Evolutionary conservation across 768 basidiomycete species (phyloP).

Genomic region (Boletus subparvulus): DNA sequence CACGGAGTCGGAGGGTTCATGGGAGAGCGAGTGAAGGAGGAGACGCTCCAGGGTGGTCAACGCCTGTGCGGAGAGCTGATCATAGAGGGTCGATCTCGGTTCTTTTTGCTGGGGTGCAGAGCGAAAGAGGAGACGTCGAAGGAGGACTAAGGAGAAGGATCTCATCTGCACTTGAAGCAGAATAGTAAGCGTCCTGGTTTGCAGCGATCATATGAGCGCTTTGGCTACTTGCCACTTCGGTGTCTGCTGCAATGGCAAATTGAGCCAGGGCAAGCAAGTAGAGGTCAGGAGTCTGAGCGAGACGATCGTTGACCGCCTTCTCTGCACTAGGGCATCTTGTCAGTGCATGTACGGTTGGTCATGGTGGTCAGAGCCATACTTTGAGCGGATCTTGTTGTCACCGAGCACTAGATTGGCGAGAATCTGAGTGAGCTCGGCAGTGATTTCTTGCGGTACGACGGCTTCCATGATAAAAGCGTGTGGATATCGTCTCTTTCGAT

Average conservation of each 20-base stretch:
- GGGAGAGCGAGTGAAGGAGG: conserved; percentile 64
- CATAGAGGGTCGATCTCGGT: conserved; percentile 64
- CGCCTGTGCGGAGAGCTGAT: conserved; percentile 67
- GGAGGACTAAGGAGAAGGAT: conserved; percentile 78
- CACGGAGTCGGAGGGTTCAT: conserved; percentile 59
- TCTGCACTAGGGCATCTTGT: conserved; percentile 54
- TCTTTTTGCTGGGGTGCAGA: conserved; percentile 41
- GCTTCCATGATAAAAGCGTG: conserved; percentile 25
- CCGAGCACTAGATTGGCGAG: conserved; percentile 82
- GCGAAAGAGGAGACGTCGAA: conserved; percentile 77
- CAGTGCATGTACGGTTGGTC: background rate
- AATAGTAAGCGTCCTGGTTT: conserved; percentile 5
- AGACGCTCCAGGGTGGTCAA: conserved; percentile 69
- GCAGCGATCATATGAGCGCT: background rate
- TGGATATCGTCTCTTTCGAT: background rate
- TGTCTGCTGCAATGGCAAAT: conserved; percentile 74
- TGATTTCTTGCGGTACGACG: conserved; percentile 59
- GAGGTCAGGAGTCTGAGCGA: conserved; percentile 74
- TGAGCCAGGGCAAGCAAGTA: conserved; percentile 78
- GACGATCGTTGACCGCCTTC: conserved; percentile 76
- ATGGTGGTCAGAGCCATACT: conserved; percentile 36
- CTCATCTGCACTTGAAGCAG: conserved; percentile 59
- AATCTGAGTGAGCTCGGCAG: conserved; percentile 76
- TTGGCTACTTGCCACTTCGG: conserved; percentile 64
- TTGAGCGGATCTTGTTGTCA: conserved; percentile 78